phyloP scores from a whole-genome alignment of 805 yeast genomes.

The Wickerhamomyces rabaulensis region DNA sequence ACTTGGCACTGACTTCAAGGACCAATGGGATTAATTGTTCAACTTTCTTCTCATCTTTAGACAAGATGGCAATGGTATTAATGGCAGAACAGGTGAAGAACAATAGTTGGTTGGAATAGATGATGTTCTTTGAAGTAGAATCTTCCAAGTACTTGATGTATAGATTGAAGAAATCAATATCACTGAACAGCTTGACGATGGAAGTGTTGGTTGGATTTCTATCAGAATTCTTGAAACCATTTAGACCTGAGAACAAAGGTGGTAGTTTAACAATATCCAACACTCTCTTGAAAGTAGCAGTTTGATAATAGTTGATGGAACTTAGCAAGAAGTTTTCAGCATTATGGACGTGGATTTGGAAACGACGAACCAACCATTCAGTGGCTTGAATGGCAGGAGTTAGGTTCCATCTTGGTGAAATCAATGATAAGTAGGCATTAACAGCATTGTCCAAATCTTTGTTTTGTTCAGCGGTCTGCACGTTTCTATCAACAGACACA shows the following conservation, averaged over 20 bases:
- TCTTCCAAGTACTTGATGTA: constrained; percentile 49
- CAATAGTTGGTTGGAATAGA: constrained; percentile 66
- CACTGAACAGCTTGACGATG: constrained; percentile 68
- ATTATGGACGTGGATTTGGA: constrained; percentile 76
- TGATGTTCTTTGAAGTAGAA: constrained; percentile 44
- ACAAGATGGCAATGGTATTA: constrained; percentile 55
- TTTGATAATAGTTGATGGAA: constrained; percentile 73
- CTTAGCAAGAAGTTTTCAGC: constrained; percentile 68
- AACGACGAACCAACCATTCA: constrained; percentile 94
- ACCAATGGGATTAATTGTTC: constrained; percentile 49
- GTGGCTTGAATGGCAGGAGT: constrained; percentile 75
- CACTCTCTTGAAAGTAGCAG: constrained; percentile 69
- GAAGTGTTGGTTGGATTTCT: constrained; percentile 62
- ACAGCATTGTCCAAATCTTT: constrained; percentile 71
- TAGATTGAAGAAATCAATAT: constrained; percentile 59
- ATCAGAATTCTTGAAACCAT: constrained; percentile 58
- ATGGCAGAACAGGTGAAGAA: constrained; percentile 74
- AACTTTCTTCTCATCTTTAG: constrained; percentile 36
- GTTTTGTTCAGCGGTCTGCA: constrained; percentile 74
- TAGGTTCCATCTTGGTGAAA: constrained; percentile 72
- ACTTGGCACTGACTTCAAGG: constrained; percentile 52
- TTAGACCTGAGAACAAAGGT: constrained; percentile 68
- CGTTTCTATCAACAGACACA: constrained; percentile 71
- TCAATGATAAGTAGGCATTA: constrained; percentile 63
- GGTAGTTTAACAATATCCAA: constrained; percentile 75